Conservation (phyloP, 2,329 filamentous ascomycete genomes). For the Bertia moriformis region DNA sequence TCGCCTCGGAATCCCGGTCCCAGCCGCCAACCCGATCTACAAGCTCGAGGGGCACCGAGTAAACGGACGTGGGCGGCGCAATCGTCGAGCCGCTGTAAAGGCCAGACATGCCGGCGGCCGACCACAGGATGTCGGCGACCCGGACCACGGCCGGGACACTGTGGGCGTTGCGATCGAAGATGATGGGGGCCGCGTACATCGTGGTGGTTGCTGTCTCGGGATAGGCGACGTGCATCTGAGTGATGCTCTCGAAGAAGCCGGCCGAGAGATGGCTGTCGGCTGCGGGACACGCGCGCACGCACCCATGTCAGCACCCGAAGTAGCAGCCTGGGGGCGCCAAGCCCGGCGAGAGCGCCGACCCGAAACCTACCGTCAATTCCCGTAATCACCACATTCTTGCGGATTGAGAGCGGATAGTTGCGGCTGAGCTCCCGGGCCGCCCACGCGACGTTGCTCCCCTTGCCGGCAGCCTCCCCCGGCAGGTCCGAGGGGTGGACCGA, state of each 20-base stretch:
- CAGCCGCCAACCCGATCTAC: constrained; percentile 58
- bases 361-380: constrained; percentile 56
- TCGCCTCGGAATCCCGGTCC: constrained; percentile 57
- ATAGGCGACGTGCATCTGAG: constrained; percentile 43
- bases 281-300: constrained; percentile 15
- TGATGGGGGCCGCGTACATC: constrained; percentile 55
- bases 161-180: constrained; percentile 63
- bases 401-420: constrained; percentile 34
- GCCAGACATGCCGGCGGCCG: constrained; percentile 55
- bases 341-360: not conserved
- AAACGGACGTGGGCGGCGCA: constrained; percentile 60
- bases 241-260: constrained; percentile 53
- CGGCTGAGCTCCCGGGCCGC: constrained; percentile 51
- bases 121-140: constrained; percentile 60
- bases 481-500: constrained; percentile 54
- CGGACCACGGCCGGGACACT: constrained; percentile 53
- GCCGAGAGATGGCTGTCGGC: constrained; percentile 58
- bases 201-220: constrained; percentile 46
- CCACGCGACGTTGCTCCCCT: constrained; percentile 63
- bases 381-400: constrained; percentile 53
- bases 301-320: constrained; percentile 2
- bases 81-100: constrained; percentile 49
- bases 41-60: constrained; percentile 52
- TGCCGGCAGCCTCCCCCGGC: constrained; percentile 55
- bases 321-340: constrained; percentile 1